Base-by-base conservation (phyloP, 2,329 filamentous ascomycete genomes). In the Aspergillus transmontanensis region DNA sequence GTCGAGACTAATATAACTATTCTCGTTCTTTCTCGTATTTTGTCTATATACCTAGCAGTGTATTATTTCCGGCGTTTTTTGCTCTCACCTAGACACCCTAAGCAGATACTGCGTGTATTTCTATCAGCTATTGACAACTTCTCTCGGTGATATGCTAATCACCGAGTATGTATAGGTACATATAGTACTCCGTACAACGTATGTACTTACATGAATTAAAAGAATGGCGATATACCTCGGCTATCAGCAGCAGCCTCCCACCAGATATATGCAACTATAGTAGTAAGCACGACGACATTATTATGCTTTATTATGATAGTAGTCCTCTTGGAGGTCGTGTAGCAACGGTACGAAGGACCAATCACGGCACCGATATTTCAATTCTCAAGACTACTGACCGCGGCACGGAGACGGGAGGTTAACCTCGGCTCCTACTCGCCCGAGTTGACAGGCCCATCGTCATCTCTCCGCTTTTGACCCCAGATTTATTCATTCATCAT, bases 1-100 rank as follows among this genome's bases (percentile, higher is more conserved):
- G 74, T 57, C 75, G 72, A 12, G 60, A 67, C 59, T 69, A 60
- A 50, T 36, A 5, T 19, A 9, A 9, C 16, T 36, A 32, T 39
- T 59, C 11, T 10, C 16, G 16, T 6, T 19, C 12, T 32, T 12
- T 10, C 30, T 28, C 50, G 30, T 32, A 32, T 53, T 19, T 19
- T 46, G 55, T 28, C 51, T 51, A 36, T 60, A 32, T 51, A 21
- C 7, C n/a, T 53, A 14, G 9, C 11, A 19, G 36, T 41, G 36
- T 41, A 41, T 19, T 19, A 19, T 41, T 41, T 28, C 26, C 26
- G 16, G 36, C 28, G 30, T 23, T 53, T 54, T 10, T 21, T 54
- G 11, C 16, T 28, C 16, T 19, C 26, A 50, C 19, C 6, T 43
- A 43, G 41, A 43, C 41, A 43, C 7, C 34, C 4, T 14, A 36